phyloP scores from a whole-genome alignment of 768 basidiomycete species.

The Phylloporus rhodoxanthus region DNA sequence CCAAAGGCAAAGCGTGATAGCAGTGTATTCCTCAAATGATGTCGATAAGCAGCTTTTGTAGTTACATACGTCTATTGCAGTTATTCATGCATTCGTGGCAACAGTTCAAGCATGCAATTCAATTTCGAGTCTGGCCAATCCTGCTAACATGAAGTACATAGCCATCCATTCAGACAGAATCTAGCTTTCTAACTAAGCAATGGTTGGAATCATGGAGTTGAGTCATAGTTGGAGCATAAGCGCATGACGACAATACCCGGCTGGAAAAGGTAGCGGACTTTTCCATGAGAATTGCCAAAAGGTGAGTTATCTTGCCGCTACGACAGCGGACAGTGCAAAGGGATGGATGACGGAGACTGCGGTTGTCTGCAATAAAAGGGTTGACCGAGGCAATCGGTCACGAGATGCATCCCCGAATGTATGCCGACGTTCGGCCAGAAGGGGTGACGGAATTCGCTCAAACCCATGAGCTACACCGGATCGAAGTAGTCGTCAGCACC shows the following conservation, averaged over 20 bases:
- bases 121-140: background rate
- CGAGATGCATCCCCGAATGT: slow-evolving; percentile 5
- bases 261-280: background rate
- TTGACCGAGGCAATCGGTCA: slow-evolving; percentile 7
- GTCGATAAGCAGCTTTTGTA: background rate
- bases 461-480: slow-evolving; percentile 9
- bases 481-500: slow-evolving; percentile 3
- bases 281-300: slow-evolving; percentile 3
- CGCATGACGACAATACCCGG: slow-evolving; percentile 14
- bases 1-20: slow-evolving; percentile 16
- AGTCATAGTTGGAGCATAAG: slow-evolving; percentile 19
- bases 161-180: slow-evolving; percentile 11
- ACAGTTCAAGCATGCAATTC: background rate
- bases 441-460: slow-evolving; percentile 9
- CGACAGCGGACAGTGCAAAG: background rate
- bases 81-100: background rate
- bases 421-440: slow-evolving; percentile 7
- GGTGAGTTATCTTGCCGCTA: slow-evolving; percentile 3
- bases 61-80: background rate
- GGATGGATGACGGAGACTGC: slow-evolving; percentile 5
- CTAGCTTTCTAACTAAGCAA: slow-evolving; percentile 8
- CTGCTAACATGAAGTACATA: slow-evolving; percentile 13
- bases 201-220: slow-evolving; percentile 7
- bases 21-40: background rate
- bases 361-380: slow-evolving; percentile 13